Evolutionary conservation across 164 flowering plant species (phyloP).

Genomic region (Liquidambar formosana): DNA sequence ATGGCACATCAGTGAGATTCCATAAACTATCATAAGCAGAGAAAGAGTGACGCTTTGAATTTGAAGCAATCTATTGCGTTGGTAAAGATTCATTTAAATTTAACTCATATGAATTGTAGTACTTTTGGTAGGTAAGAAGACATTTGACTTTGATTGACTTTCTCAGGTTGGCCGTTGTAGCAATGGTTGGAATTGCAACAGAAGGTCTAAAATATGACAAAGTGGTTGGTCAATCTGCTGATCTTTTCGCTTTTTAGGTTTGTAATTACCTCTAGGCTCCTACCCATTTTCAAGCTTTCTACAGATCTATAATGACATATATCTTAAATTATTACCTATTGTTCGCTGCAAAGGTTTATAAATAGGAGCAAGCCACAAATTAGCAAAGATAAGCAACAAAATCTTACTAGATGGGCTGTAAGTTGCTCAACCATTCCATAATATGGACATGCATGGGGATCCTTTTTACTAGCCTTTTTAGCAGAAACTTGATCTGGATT

Average conservation of each 20-base stretch:
- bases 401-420: conserved; percentile 98
- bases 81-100: too few relatives aligned
- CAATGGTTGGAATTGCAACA: conserved; percentile 98
- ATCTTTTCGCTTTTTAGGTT: conserved; percentile 96
- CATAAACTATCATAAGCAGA: too few relatives aligned
- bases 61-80: too few relatives aligned
- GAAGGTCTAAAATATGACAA: conserved; percentile 90
- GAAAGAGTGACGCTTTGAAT: too few relatives aligned
- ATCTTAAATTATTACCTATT: neutral
- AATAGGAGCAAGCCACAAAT: conserved; percentile 82
- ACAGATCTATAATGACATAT: neutral
- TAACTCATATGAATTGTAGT: too few relatives aligned
- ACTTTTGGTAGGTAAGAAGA: too few relatives aligned
- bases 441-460: neutral
- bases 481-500: neutral
- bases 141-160: too few relatives aligned
- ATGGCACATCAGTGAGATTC: too few relatives aligned
- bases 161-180: conserved; percentile 80
- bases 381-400: conserved; percentile 90
- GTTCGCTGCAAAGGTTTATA: conserved; percentile 64
- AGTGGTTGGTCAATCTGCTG: conserved; percentile 96
- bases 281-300: neutral
- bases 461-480: neutral
- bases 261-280: conserved; percentile 1
- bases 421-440: conserved; percentile 28